Base-by-base conservation (phyloP, 1,139 yeast genomes). In the Pichia sp. region DNA sequence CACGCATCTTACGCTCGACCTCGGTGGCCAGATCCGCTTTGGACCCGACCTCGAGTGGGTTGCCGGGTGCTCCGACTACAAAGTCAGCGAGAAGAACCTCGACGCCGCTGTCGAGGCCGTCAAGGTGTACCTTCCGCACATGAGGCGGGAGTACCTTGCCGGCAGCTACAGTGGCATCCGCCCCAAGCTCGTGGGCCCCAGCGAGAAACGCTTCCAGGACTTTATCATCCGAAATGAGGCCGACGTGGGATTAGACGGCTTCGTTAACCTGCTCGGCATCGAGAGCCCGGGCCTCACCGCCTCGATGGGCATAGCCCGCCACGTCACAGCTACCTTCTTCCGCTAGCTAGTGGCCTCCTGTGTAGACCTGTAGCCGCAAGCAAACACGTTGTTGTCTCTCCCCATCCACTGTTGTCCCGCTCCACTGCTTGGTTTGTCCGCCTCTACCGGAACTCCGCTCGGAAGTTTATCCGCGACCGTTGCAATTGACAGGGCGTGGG, bases 21-120 rank as follows among this genome's bases (percentile, higher is more conserved):
- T 90, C 50, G 93, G 87, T 2, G 95, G 96, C 0, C 85, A 83
- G 60, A 69, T 89, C 41, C 76, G 82, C 59, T 90, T 90, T 66
- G 97, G 97, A 0, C 97, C 97, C 0, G 96, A 90, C 66, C 70
- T 88, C 50, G 95, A 89, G 66, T 89, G 95, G 90, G 79, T 87
- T 3, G 76, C 78, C 12, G 57, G 66, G 2, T 67, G 71, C 9
- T 80, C 81, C 62, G 78, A 79, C 19, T 41, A 43, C 19, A 45
- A 42, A 3, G 85, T 82, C 2, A 75, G 72, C 58, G 66, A 65
- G 1, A 51, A 64, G 2, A 85, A 83, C 55, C 64, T 84, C 25
- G 71, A 71, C 2, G 72, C 70, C 0, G 95, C 95, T 0, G 74
- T 70, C 53, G 68, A 72, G 37, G 88, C 86, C 1, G 84, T 89